phyloP scores from a whole-genome alignment of 2,329 filamentous ascomycete species.

The Penicillium oxalicum region DNA sequence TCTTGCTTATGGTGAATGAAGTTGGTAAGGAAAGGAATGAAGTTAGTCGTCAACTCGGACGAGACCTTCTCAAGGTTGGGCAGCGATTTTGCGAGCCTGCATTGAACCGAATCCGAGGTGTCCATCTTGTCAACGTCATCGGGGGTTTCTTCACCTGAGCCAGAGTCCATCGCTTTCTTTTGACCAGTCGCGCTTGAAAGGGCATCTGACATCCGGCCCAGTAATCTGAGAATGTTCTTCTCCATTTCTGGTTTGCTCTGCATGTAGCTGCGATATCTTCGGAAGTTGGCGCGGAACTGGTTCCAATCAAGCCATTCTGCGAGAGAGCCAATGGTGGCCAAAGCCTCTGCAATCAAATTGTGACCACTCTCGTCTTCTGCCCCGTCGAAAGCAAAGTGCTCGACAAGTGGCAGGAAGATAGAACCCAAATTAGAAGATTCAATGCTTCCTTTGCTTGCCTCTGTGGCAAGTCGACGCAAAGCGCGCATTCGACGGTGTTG shows the following conservation, averaged over 20 bases:
- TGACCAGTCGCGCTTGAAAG: conserved; percentile 52
- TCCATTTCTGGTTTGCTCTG: conserved; percentile 73
- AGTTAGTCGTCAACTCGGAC: conserved; percentile 65
- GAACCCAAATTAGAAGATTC: conserved; percentile 73
- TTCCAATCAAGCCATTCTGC: conserved; percentile 78
- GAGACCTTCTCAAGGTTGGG: conserved; percentile 63
- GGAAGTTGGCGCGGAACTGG: conserved; percentile 78
- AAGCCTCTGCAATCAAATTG: conserved; percentile 78
- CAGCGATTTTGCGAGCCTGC: conserved; percentile 56
- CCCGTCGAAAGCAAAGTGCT: conserved; percentile 87
- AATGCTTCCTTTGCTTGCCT: conserved; percentile 59
- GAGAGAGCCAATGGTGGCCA: conserved; percentile 70
- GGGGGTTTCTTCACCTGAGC: conserved; percentile 21
- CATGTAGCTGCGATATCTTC: conserved; percentile 77
- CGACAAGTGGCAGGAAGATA: conserved; percentile 83
- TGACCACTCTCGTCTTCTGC: conserved; percentile 71
- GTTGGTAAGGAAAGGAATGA: conserved; percentile 71
- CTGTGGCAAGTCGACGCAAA: conserved; percentile 66
- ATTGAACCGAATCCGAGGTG: conserved; percentile 27
- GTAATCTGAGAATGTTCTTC: conserved; percentile 76
- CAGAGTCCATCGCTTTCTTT: conserved; percentile 15
- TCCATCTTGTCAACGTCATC: conserved; percentile 28
- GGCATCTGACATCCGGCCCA: conserved; percentile 75
- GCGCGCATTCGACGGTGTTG: conserved; percentile 80
- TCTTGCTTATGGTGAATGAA: conserved; percentile 95